Conservation (phyloP, 768 basidiomycete species). For the Cystofilobasidium bisporidii region DNA sequence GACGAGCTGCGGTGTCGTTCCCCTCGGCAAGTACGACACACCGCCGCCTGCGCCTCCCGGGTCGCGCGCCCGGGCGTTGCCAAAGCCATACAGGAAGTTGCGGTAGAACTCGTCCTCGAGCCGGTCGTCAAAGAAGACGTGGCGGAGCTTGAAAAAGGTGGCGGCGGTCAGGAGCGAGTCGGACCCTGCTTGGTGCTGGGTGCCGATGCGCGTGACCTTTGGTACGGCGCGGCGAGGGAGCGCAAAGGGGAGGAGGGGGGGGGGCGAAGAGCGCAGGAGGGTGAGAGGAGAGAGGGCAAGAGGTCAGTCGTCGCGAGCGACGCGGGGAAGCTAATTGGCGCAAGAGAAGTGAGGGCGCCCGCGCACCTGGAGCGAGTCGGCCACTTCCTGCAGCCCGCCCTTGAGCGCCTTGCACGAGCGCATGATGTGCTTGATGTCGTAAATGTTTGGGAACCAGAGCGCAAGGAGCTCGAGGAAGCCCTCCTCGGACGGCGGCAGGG, state of each 20-base stretch:
- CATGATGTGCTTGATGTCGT: constrained; percentile 97
- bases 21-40: background rate
- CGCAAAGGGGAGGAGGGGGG: background rate
- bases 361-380: constrained; percentile 80
- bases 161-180: constrained; percentile 87
- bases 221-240: no score
- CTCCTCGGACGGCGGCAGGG: constrained; percentile 79
- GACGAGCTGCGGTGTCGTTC: background rate
- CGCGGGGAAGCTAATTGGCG: no score
- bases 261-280: background rate
- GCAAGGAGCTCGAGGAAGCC: constrained; percentile 76
- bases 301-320: no score
- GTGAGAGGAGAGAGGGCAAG: no score
- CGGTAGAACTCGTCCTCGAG: constrained; percentile 57
- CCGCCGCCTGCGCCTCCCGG: background rate
- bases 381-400: constrained; percentile 86
- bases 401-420: constrained; percentile 71
- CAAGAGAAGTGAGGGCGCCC: background rate
- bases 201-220: constrained; percentile 81
- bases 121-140: constrained; percentile 80
- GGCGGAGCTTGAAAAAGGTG: constrained; percentile 93
- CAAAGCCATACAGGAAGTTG: constrained; percentile 34
- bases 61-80: constrained; percentile 18
- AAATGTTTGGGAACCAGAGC: constrained; percentile 91
- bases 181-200: constrained; percentile 93